Conservation (phyloP, 2,329 filamentous ascomycete genomes). For the Ceratocystis destructans region DNA sequence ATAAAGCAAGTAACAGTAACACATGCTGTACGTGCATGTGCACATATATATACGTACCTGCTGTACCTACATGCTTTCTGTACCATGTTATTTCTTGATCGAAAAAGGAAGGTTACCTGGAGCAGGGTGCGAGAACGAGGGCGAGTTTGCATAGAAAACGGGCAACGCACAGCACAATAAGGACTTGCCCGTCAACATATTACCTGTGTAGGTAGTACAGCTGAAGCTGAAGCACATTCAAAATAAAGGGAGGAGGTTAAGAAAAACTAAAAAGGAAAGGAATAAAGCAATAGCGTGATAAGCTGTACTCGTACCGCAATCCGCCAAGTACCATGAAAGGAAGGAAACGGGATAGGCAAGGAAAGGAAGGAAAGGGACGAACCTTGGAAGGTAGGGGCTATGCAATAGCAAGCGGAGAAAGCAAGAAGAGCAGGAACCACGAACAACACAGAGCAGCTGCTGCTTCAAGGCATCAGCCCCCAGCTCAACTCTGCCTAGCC, state of each 20-base stretch:
- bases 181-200: neutral
- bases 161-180: too few relatives aligned
- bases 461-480: neutral
- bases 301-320: neutral
- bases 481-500: neutral
- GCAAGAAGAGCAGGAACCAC: neutral
- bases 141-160: neutral
- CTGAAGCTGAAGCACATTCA: neutral
- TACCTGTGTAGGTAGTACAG: neutral
- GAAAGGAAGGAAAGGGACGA: conserved; percentile 17
- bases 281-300: neutral
- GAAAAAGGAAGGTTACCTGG: neutral
- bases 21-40: neutral
- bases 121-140: neutral
- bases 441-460: neutral
- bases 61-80: neutral
- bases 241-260: neutral
- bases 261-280: neutral
- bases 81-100: neutral
- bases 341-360: conserved; percentile 19
- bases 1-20: neutral
- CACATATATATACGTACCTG: neutral
- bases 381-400: neutral
- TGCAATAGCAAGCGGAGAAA: conserved; percentile 9
- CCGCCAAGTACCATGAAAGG: neutral